Evolutionary conservation across 805 yeast species (phyloP).

Genomic region (Tetrapisispora arboricola): DNA sequence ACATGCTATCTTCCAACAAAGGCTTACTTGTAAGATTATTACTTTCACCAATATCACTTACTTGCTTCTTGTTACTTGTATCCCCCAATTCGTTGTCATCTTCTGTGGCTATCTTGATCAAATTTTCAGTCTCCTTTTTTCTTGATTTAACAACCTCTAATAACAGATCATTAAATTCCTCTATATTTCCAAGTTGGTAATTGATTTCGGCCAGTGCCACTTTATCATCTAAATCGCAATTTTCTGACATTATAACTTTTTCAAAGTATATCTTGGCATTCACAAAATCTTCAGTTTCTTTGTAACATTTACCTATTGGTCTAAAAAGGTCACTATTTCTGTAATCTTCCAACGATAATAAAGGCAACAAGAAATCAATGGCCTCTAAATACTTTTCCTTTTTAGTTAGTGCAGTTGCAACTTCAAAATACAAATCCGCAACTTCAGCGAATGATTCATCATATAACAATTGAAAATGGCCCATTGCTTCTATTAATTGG

Average conservation of each 20-base stretch:
- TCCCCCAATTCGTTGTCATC: slow-evolving; percentile 1
- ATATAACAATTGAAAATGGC: slow-evolving; percentile 53
- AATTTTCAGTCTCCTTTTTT: slow-evolving; percentile 21
- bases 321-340: slow-evolving; percentile 36
- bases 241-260: slow-evolving; percentile 45
- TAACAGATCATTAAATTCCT: slow-evolving; percentile 44
- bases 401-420: slow-evolving; percentile 63
- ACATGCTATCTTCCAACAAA: slow-evolving; percentile 24
- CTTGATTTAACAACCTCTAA: slow-evolving; percentile 42
- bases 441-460: slow-evolving; percentile 50
- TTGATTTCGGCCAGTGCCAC: slow-evolving; percentile 75
- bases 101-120: slow-evolving; percentile 8
- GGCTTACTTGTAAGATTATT: slow-evolving; percentile 20
- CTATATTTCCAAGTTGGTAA: slow-evolving; percentile 52
- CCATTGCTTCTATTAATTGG: slow-evolving; percentile 57
- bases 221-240: slow-evolving; percentile 60
- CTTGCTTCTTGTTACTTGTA: neutral
- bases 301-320: slow-evolving; percentile 66
- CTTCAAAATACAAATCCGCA: slow-evolving; percentile 63
- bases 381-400: slow-evolving; percentile 71
- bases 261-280: slow-evolving; percentile 54
- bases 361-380: slow-evolving; percentile 47
- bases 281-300: slow-evolving; percentile 59
- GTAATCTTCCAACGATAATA: slow-evolving; percentile 46
- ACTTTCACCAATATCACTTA: neutral